These are phyloP conservation scores for Zasmidium citrigriseum DNA, from an alignment of 2,329 filamentous ascomycete genomes.

Conservation along the genomic window DNA sequence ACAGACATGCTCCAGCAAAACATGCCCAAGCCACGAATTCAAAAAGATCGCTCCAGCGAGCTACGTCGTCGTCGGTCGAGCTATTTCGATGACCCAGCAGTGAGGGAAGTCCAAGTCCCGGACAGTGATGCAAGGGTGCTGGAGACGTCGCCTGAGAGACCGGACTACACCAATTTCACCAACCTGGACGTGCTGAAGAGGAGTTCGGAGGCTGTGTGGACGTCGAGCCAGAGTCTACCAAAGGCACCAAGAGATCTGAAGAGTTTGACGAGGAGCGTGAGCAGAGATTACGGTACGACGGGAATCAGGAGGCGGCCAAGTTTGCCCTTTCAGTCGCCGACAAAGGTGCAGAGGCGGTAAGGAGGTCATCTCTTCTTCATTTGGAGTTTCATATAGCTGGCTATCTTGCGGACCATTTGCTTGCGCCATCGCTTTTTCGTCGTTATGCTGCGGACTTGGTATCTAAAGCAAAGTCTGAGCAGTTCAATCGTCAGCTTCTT, in stretches of 20 bases:
- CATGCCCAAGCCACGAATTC: slow-evolving; percentile 9
- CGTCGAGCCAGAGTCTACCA: slow-evolving; percentile 16
- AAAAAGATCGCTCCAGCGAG: slow-evolving; percentile 18
- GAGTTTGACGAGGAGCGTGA: slow-evolving; percentile 28
- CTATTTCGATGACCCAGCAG: slow-evolving; percentile 7
- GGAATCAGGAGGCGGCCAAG: slow-evolving; percentile 27
- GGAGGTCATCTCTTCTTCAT: neutral
- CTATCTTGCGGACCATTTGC: slow-evolving; percentile 2
- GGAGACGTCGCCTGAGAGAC: slow-evolving; percentile 25
- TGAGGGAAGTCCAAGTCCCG: slow-evolving; percentile 21
- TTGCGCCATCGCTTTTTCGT: neutral
- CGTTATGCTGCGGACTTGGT: neutral
- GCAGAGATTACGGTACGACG: slow-evolving; percentile 28
- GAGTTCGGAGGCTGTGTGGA: slow-evolving; percentile 14
- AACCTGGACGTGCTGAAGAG: slow-evolving; percentile 18
- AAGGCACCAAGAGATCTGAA: slow-evolving; percentile 21
- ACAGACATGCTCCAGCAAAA: slow-evolving; percentile 12
- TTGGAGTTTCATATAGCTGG: neutral
- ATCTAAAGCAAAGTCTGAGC: neutral
- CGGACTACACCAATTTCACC: slow-evolving; percentile 16
- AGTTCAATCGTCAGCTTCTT: neutral
- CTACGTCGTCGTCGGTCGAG: slow-evolving; percentile 12
- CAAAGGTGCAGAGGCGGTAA: slow-evolving; percentile 14
- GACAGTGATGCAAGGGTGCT: slow-evolving; percentile 23
- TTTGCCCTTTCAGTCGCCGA: slow-evolving; percentile 28